phyloP scores from a whole-genome alignment of 1,139 yeast genomes.

The Suhomyces ambrosiae region DNA sequence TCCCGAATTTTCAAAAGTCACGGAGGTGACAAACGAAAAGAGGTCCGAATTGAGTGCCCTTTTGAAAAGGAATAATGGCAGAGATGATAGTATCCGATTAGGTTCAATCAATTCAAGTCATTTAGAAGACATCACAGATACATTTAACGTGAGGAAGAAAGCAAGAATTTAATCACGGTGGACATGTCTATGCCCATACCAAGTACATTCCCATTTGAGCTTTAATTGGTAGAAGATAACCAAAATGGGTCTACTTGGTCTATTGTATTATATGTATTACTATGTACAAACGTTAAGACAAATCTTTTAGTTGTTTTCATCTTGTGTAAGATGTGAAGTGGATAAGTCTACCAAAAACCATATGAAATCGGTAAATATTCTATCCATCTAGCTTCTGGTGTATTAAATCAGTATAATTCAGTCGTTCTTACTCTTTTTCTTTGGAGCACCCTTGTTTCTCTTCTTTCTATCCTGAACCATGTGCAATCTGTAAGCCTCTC shows the following conservation, averaged over 20 bases:
- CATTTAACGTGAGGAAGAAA: constrained; percentile 27
- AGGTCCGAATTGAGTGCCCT: constrained; percentile 12
- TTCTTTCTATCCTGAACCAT: constrained; percentile 72
- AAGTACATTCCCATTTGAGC: too few relatives aligned
- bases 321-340: too few relatives aligned
- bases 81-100: constrained; percentile 9
- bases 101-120: constrained; percentile 15
- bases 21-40: not conserved
- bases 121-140: constrained; percentile 34
- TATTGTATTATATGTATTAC: constrained; percentile 3
- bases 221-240: too few relatives aligned
- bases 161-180: constrained; percentile 2
- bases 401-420: not conserved
- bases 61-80: constrained; percentile 10
- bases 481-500: constrained; percentile 67
- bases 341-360: too few relatives aligned
- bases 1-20: not conserved
- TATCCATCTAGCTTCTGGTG: too few relatives aligned
- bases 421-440: constrained; percentile 51
- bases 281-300: constrained; percentile 4
- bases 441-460: constrained; percentile 93
- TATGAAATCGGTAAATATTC: too few relatives aligned
- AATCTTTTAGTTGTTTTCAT: not conserved
- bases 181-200: too few relatives aligned
- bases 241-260: too few relatives aligned